These are phyloP conservation scores for Trametopsis cervina DNA, from an alignment of 768 basidiomycete species.

Conservation along the genomic window DNA sequence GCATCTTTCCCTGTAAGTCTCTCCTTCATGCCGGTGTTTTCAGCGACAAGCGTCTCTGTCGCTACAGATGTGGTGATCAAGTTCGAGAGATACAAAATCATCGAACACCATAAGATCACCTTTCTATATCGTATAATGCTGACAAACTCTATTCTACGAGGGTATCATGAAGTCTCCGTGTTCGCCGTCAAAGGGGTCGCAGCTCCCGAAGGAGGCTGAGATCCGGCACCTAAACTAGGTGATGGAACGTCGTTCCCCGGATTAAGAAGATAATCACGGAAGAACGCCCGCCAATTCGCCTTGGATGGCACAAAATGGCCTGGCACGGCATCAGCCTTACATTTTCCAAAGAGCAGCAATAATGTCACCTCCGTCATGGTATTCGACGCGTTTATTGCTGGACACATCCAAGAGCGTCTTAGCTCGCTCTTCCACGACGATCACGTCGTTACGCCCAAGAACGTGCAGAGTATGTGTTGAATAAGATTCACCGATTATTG, in stretches of 20 bases:
- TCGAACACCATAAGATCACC: no score
- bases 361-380: conserved; percentile 72
- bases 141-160: no score
- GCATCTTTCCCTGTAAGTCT: no score
- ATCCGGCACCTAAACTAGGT: conserved; percentile 28
- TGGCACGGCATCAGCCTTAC: conserved; percentile 25
- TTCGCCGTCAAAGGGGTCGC: conserved; percentile 32
- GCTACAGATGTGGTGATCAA: no score
- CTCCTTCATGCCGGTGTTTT: no score
- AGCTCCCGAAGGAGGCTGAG: conserved; percentile 39
- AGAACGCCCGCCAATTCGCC: conserved; percentile 68
- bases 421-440: conserved; percentile 68
- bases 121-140: no score
- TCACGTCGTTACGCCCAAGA: conserved; percentile 67
- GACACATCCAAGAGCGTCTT: conserved; percentile 49
- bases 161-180: background rate
- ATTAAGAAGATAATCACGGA: conserved; percentile 56
- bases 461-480: conserved; percentile 74
- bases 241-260: conserved; percentile 41
- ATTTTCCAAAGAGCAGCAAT: no score
- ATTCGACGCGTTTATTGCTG: conserved; percentile 54
- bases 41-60: no score
- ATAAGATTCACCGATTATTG: conserved; percentile 45
- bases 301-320: conserved; percentile 84
- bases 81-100: no score